Percentiles rank a stretch among this genome's conserved stretches.
These are phyloP conservation scores for Leccinum disarticulatum DNA, from an alignment of 768 basidiomycete species.

Conservation along the genomic window DNA sequence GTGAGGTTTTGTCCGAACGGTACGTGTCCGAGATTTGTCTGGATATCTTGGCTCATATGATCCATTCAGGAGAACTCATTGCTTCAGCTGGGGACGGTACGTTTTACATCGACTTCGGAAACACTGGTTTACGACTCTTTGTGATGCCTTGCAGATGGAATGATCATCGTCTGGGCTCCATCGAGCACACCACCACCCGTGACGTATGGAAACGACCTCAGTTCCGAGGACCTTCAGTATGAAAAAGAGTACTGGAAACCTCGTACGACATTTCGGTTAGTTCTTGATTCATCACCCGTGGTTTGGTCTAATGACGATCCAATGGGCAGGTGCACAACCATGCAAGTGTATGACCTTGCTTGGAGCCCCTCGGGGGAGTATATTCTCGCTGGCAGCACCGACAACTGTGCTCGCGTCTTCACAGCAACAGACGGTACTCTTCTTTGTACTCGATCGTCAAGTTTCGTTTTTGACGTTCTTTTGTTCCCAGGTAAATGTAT, in stretches of 20 bases:
- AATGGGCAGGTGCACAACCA: slow-evolving; percentile 71
- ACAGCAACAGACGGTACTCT: slow-evolving; percentile 63
- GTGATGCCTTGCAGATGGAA: slow-evolving; percentile 65
- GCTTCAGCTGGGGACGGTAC: slow-evolving; percentile 97
- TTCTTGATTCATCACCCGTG: background rate
- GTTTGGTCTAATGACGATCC: slow-evolving; percentile 5
- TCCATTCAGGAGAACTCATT: slow-evolving; percentile 71
- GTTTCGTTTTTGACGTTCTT: background rate
- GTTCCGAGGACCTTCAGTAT: slow-evolving; percentile 73
- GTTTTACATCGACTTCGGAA: slow-evolving; percentile 23
- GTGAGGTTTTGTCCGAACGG: slow-evolving; percentile 96
- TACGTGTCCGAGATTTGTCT: slow-evolving; percentile 33
- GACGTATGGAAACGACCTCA: slow-evolving; percentile 82
- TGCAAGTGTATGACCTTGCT: slow-evolving; percentile 97
- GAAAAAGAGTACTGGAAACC: slow-evolving; percentile 98
- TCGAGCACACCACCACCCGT: slow-evolving; percentile 67
- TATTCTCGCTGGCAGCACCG: slow-evolving; percentile 94
- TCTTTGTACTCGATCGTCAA: background rate
- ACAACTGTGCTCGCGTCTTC: slow-evolving; percentile 90
- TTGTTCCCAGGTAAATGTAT: slow-evolving; percentile 70
- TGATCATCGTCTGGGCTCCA: slow-evolving; percentile 95
- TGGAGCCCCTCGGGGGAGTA: slow-evolving; percentile 97
- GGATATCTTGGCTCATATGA: slow-evolving; percentile 3
- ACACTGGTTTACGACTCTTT: slow-evolving; percentile 2
- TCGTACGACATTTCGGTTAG: slow-evolving; percentile 77